Evolutionary conservation across 805 yeast species (phyloP).

Genomic region (Saccharomyces jurei): DNA sequence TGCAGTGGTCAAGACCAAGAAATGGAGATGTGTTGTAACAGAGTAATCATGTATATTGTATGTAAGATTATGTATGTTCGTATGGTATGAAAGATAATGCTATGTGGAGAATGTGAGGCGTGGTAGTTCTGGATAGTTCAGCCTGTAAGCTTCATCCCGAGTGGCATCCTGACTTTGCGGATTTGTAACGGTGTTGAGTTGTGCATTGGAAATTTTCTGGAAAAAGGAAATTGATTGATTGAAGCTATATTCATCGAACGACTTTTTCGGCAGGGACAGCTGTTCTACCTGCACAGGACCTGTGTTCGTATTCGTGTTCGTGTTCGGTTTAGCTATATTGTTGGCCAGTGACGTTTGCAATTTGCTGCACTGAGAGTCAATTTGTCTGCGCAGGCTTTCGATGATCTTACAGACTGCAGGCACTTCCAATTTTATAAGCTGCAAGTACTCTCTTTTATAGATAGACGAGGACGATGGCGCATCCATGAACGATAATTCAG

Average conservation of each 20-base stretch:
- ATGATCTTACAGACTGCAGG: conserved; percentile 26
- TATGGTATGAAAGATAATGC: neutral
- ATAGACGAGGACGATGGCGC: conserved; percentile 1
- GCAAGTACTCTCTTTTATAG: conserved; percentile 19
- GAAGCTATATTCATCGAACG: conserved; percentile 23
- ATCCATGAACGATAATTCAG: conserved; percentile 11
- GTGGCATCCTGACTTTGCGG: neutral
- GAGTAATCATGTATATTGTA: neutral
- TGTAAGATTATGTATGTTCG: neutral
- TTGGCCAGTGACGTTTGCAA: conserved; percentile 22
- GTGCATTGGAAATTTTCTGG: conserved; percentile 1
- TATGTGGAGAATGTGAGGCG: conserved; percentile 15
- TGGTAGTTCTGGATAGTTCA: conserved; percentile 25
- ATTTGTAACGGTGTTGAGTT: neutral
- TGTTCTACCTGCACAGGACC: conserved; percentile 1
- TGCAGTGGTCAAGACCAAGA: neutral
- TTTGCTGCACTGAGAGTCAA: conserved; percentile 17
- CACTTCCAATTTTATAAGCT: conserved; percentile 26
- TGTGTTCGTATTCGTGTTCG: conserved; percentile 1
- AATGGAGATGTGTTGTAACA: neutral
- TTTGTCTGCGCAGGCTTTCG: conserved; percentile 20
- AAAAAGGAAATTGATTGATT: conserved; percentile 19
- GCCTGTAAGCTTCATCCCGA: neutral
- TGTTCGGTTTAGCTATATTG: conserved; percentile 18
- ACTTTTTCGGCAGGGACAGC: conserved; percentile 12